These are phyloP conservation scores for Umbelopsis sp. DNA, from an alignment of 371 early-diverging fungal species.

Conservation along the genomic window DNA sequence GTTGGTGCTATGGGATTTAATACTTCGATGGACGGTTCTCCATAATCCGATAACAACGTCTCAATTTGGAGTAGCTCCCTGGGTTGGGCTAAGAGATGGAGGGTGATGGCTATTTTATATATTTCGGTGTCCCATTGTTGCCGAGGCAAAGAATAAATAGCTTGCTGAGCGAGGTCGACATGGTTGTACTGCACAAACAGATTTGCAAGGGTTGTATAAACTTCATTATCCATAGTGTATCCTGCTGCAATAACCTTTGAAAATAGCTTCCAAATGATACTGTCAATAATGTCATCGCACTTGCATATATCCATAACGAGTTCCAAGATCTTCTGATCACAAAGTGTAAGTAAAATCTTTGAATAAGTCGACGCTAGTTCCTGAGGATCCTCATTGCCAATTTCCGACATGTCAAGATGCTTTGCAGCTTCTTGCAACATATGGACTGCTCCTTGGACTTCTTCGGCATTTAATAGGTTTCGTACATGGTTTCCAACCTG, in stretches of 20 bases:
- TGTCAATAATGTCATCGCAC: slow-evolving; percentile 27
- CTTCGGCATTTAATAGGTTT: slow-evolving; percentile 30
- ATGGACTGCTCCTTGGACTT: slow-evolving; percentile 33
- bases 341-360: slow-evolving; percentile 35
- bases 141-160: slow-evolving; percentile 43
- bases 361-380: slow-evolving; percentile 38
- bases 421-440: slow-evolving; percentile 30
- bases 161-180: slow-evolving; percentile 33
- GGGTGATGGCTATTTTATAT: slow-evolving; percentile 38
- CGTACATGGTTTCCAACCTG: slow-evolving; percentile 31
- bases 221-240: slow-evolving; percentile 35
- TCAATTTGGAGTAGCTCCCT: slow-evolving; percentile 41
- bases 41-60: slow-evolving; percentile 38
- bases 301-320: slow-evolving; percentile 31
- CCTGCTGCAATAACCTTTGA: slow-evolving; percentile 47
- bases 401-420: slow-evolving; percentile 27
- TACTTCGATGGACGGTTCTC: slow-evolving; percentile 39
- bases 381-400: slow-evolving; percentile 21
- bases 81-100: slow-evolving; percentile 42
- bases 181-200: slow-evolving; percentile 29
- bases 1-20: slow-evolving; percentile 40
- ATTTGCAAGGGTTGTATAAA: slow-evolving; percentile 32
- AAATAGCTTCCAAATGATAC: slow-evolving; percentile 41
- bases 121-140: slow-evolving; percentile 37
- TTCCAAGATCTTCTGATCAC: slow-evolving; percentile 29